Percentiles rank a stretch among this genome's conserved stretches.
phyloP scores from a whole-genome alignment of 192 early-diverging fungal species.

The Entomortierella lignicola region DNA sequence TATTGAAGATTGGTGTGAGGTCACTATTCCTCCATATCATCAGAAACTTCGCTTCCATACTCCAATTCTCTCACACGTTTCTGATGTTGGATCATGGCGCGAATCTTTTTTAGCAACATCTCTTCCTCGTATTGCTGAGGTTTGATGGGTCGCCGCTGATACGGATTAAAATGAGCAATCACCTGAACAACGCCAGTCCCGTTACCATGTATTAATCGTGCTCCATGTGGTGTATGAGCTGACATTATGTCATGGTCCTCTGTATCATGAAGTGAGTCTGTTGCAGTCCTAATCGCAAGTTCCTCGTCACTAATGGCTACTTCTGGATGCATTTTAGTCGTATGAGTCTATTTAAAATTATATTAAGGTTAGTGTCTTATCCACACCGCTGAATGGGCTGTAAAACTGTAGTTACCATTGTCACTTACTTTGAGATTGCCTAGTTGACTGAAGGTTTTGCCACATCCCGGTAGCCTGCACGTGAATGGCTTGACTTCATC shows the following conservation, averaged over 20 bases:
- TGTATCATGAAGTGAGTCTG: background rate
- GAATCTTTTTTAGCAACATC: conserved; percentile 31
- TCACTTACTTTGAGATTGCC: conserved; percentile 69
- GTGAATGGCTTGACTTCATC: conserved; percentile 81
- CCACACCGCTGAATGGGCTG: too few species aligned
- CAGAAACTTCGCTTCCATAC: conserved; percentile 45
- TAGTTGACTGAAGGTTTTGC: conserved; percentile 81
- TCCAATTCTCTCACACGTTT: conserved; percentile 35
- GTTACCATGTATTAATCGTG: conserved; percentile 15
- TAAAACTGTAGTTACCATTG: too few species aligned
- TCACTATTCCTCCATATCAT: conserved; percentile 43
- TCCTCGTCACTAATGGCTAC: conserved; percentile 46
- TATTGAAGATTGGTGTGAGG: background rate
- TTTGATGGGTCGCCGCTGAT: conserved; percentile 49
- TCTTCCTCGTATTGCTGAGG: conserved; percentile 50
- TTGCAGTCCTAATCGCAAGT: conserved; percentile 21
- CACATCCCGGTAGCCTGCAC: conserved; percentile 74
- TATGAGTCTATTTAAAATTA: conserved; percentile 35
- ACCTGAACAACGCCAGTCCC: conserved; percentile 41
- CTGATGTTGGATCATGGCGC: conserved; percentile 48
- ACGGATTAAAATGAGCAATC: conserved; percentile 46
- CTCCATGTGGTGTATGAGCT: background rate
- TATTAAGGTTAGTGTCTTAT: background rate
- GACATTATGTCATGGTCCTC: background rate
- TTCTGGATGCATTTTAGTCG: conserved; percentile 47